Base-by-base conservation (phyloP, 2,329 filamentous ascomycete species). In the Ceratocystiopsis brevicomis region DNA sequence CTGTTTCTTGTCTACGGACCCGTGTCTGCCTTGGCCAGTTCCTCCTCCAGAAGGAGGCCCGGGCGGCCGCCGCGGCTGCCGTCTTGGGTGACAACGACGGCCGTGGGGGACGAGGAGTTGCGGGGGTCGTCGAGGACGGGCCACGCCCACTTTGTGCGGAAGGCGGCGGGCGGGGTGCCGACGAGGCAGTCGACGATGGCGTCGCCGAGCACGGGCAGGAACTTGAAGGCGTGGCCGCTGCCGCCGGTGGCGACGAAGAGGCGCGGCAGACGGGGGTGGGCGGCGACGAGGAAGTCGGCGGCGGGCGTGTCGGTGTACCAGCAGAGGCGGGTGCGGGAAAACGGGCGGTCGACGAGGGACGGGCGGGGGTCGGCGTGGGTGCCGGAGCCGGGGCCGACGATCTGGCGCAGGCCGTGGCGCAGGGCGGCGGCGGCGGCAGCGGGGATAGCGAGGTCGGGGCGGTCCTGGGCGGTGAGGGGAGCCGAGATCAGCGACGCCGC, bases 301-400 rank as follows among this genome's bases (percentile, higher is more conserved):
- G 72, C 73, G 9, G 73, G 67, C 51, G 80, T 85, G 60, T 85
- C 80, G 6, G 74, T 75, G 56, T 85, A 85, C 80, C 80, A 85
- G 61, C 80, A 85, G 43, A 84, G 60, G 19, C 77, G 65, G 2
- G 74, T 78, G 43, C 65, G 62, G 45, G 61, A 60, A 61, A 81
- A 83, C 1, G 73, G 70, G 21, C 79, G 64, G 19, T 68, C 63
- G 41, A 65, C 66, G 16, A 82, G 63, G 11, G 65, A 3, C 10
- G 13, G 13, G 33, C 33, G 10, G 33, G 12, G 11, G 32, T 4
- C 9, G 32, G 10, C 9, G 13, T 33, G 6, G 30, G 6, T 10
- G 32, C 11, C 32, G 11, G 32, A 11, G 11, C 10, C 11, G 11
- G 32, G 9, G 64, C 8, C 60, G 60, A 82, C 63, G 51, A 81